Evolutionary conservation across 2,329 filamentous ascomycete genomes (phyloP).

Genomic region (Trichoderma polysporum): DNA sequence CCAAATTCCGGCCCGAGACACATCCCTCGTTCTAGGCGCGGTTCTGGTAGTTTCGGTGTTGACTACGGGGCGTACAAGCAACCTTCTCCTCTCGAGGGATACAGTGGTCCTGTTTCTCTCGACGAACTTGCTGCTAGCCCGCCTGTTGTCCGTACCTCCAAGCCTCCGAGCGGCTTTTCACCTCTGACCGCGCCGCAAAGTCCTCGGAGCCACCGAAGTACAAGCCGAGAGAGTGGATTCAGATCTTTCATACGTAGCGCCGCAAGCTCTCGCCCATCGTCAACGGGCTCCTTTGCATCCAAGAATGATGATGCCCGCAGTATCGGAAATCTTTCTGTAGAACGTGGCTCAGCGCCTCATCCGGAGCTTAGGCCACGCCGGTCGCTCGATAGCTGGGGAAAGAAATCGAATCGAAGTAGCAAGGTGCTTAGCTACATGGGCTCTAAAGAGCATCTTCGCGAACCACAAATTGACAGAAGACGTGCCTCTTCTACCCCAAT

Average conservation of each 20-base stretch:
- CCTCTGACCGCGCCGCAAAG: constrained; percentile 64
- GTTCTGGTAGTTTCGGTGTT: constrained; percentile 62
- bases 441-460: constrained; percentile 65
- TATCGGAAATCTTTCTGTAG: constrained; percentile 64
- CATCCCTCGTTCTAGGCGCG: constrained; percentile 32
- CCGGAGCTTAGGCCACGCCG: constrained; percentile 52
- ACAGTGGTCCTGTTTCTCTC: constrained; percentile 48
- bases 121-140: constrained; percentile 62
- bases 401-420: constrained; percentile 52
- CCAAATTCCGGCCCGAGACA: constrained; percentile 35
- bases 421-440: constrained; percentile 71
- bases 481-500: constrained; percentile 38
- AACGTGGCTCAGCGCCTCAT: constrained; percentile 51
- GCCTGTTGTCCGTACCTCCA: constrained; percentile 78
- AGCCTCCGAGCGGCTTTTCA: constrained; percentile 75
- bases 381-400: constrained; percentile 63
- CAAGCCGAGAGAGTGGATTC: constrained; percentile 53
- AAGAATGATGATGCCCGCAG: constrained; percentile 59
- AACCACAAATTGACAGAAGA: constrained; percentile 62
- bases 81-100: constrained; percentile 49
- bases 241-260: constrained; percentile 59
- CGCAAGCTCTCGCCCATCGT: constrained; percentile 55
- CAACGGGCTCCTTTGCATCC: constrained; percentile 55
- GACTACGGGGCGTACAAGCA: constrained; percentile 68
- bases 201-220: constrained; percentile 48